Evolutionary conservation across 768 basidiomycete species (phyloP).

Genomic region (Crassisporium funariophilum): DNA sequence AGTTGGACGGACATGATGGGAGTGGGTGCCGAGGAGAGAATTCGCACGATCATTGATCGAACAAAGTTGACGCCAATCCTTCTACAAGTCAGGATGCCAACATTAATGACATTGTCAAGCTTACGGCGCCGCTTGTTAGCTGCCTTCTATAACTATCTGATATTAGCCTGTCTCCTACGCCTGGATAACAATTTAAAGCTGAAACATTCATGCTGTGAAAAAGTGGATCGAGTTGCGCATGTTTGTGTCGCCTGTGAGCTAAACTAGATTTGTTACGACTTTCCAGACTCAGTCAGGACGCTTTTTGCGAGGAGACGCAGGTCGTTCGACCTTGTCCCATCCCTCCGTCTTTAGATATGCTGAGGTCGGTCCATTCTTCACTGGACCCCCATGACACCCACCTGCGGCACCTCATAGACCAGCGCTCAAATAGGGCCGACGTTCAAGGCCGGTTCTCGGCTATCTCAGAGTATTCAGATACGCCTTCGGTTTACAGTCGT

Average conservation of each 20-base stretch:
- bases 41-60: conserved; percentile 19
- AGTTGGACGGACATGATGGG: conserved; percentile 27
- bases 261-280: conserved; percentile 17
- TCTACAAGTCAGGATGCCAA: background rate
- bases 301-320: conserved; percentile 8
- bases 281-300: conserved; percentile 12
- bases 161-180: too few relatives aligned
- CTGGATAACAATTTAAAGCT: too few relatives aligned
- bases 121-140: background rate
- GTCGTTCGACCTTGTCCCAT: conserved; percentile 7
- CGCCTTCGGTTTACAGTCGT: conserved; percentile 71
- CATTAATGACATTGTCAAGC: background rate
- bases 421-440: conserved; percentile 53
- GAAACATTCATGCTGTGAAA: conserved; percentile 13
- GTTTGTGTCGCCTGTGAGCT: conserved; percentile 17
- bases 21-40: conserved; percentile 14
- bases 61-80: background rate
- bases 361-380: conserved; percentile 39
- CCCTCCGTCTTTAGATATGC: conserved; percentile 34
- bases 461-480: conserved; percentile 61
- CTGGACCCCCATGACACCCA: conserved; percentile 47
- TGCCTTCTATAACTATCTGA: background rate
- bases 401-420: conserved; percentile 53
- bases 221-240: conserved; percentile 20
- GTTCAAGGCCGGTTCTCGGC: conserved; percentile 52